These are phyloP conservation scores for Trametes versicolor DNA, from an alignment of 1,284 basidiomycete genomes.

Conservation along the genomic window DNA sequence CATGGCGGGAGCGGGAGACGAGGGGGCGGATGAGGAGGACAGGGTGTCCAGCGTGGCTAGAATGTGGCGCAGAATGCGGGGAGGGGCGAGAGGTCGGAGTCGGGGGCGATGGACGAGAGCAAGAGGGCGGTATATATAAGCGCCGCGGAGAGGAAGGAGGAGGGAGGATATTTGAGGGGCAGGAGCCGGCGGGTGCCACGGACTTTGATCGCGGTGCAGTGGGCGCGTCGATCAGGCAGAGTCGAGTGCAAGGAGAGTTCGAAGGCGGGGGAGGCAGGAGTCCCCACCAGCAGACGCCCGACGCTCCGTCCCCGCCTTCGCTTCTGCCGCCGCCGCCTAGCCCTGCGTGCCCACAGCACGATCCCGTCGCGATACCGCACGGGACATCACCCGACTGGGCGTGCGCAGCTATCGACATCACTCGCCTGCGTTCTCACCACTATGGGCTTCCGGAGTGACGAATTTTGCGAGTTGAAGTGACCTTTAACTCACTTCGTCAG, in stretches of 20 bases:
- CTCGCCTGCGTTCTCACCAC: constrained; percentile 12
- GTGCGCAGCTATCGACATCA: constrained; percentile 16
- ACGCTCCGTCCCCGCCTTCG: neutral
- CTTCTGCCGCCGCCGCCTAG: neutral
- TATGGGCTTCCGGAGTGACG: no score
- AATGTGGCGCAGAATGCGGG: constrained; percentile 28
- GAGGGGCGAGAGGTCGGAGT: constrained; percentile 38
- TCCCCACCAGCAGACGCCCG: neutral
- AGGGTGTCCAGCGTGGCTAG: constrained; percentile 33
- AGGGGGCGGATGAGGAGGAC: constrained; percentile 23
- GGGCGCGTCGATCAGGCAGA: constrained; percentile 35
- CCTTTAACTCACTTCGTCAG: no score
- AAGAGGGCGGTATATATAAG: constrained; percentile 36
- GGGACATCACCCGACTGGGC: constrained; percentile 1
- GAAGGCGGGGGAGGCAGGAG: constrained; percentile 3
- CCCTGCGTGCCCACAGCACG: neutral
- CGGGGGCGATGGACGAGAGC: constrained; percentile 37
- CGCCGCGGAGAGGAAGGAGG: constrained; percentile 26
- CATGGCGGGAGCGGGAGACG: constrained; percentile 53
- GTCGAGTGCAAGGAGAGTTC: neutral
- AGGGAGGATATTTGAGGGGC: constrained; percentile 27
- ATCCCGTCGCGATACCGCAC: constrained; percentile 8
- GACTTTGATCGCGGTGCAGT: constrained; percentile 34
- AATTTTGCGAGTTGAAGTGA: no score
- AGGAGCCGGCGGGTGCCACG: constrained; percentile 23